These are phyloP conservation scores for Mrakia blollopis DNA, from an alignment of 768 basidiomycete species.

Conservation along the genomic window DNA sequence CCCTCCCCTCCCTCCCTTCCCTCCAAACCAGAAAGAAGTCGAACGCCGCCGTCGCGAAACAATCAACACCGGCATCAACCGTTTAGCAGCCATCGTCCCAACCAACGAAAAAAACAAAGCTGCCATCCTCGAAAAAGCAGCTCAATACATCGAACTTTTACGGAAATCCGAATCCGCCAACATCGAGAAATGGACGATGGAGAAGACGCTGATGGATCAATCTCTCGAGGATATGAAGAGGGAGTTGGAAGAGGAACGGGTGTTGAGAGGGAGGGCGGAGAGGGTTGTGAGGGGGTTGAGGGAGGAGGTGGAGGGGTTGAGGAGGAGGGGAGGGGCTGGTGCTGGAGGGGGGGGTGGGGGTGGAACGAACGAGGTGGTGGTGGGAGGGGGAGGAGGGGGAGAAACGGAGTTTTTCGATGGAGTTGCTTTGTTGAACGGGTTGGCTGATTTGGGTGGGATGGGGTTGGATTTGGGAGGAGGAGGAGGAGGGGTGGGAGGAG, in stretches of 20 bases:
- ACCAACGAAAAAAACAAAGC: slow-evolving; percentile 54
- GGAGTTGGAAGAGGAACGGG: slow-evolving; percentile 30
- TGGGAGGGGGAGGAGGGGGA: no score
- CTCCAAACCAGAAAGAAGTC: slow-evolving; percentile 90
- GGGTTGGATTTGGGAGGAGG: no score
- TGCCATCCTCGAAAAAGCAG: slow-evolving; percentile 78
- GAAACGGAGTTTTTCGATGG: no score
- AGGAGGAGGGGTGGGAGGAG: no score
- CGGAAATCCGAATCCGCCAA: slow-evolving; percentile 86
- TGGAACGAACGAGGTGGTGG: no score
- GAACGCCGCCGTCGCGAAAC: slow-evolving; percentile 90
- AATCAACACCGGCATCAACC: slow-evolving; percentile 94
- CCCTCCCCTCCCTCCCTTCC: background rate
- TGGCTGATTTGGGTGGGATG: no score
- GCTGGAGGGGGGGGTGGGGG: no score
- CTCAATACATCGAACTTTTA: slow-evolving; percentile 84
- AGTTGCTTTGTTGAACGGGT: no score
- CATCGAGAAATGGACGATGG: slow-evolving; percentile 89
- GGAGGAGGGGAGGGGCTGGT: no score
- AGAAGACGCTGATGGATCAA: slow-evolving; percentile 87
- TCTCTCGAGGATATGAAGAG: slow-evolving; percentile 42
- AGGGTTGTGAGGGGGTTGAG: background rate
- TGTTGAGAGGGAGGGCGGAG: slow-evolving; percentile 10
- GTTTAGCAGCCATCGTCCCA: slow-evolving; percentile 57
- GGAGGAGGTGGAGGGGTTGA: background rate